Evolutionary conservation across 176 grass and related monocot species (phyloP).

Genomic region (Carex cristatella): DNA sequence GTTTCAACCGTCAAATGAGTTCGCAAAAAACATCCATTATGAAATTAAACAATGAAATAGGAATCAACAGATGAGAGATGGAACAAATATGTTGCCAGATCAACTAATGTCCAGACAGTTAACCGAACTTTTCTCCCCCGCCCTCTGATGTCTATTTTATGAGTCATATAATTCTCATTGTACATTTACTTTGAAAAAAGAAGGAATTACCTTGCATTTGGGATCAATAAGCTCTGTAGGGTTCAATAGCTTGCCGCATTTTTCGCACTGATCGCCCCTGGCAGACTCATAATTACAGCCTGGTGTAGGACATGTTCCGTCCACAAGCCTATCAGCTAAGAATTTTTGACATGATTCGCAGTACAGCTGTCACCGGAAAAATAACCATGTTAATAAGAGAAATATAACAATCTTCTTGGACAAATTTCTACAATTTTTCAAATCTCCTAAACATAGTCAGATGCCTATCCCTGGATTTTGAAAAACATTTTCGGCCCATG

Average conservation of each 20-base stretch:
- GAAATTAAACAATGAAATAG: background rate
- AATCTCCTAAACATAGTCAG: background rate
- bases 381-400: slow-evolving; percentile 11
- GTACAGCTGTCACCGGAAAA: slow-evolving; percentile 54
- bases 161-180: background rate
- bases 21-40: background rate
- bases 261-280: slow-evolving; percentile 91
- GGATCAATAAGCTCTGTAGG: slow-evolving; percentile 87
- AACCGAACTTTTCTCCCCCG: background rate
- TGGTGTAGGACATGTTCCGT: slow-evolving; percentile 79
- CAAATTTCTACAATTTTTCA: background rate
- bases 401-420: background rate
- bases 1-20: slow-evolving; percentile 6
- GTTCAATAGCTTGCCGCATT: slow-evolving; percentile 86
- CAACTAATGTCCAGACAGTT: background rate
- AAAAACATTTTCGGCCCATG: no score
- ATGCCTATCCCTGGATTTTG: no score
- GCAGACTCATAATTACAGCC: slow-evolving; percentile 63
- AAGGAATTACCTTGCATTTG: slow-evolving; percentile 72
- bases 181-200: background rate
- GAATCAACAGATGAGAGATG: background rate
- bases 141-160: background rate
- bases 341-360: slow-evolving; percentile 75
- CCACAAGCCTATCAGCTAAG: slow-evolving; percentile 87
- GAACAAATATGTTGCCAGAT: background rate